Percentiles rank a stretch among this genome's conserved stretches.
Evolutionary conservation across 371 early-diverging fungal genomes (phyloP).

Genomic region (Encephalitozoon romaleae): DNA sequence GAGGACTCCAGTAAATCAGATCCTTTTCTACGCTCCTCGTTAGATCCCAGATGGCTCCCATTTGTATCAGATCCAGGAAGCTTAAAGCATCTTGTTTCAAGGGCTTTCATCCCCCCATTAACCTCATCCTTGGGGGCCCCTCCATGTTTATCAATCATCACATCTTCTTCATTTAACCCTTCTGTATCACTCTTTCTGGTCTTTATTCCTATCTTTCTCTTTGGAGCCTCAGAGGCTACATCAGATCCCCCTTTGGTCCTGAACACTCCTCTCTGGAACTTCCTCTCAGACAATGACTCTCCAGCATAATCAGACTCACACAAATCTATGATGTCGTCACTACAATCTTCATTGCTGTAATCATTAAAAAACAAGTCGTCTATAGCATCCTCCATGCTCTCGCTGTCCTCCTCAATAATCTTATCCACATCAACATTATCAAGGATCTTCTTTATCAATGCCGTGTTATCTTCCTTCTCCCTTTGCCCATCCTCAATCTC

Average conservation of each 20-base stretch:
- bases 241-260: not conserved
- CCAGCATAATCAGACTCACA: not conserved
- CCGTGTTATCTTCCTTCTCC: not conserved
- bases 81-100: not conserved
- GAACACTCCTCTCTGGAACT: conserved; percentile 20
- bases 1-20: not conserved
- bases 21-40: not conserved
- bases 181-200: not conserved
- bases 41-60: not conserved
- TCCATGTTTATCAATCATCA: too few relatives aligned
- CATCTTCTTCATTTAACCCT: too few relatives aligned
- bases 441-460: not conserved
- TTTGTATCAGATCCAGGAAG: not conserved
- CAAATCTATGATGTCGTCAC: not conserved
- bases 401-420: not conserved
- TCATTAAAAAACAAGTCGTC: conserved; percentile 6
- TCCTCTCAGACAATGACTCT: not conserved
- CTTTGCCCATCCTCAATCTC: not conserved
- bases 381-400: not conserved
- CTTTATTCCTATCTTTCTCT: not conserved
- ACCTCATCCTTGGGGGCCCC: not conserved
- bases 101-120: not conserved
- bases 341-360: not conserved
- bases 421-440: not conserved
- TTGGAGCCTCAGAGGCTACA: not conserved